Percentiles rank a stretch among this genome's conserved stretches.
Evolutionary conservation across 1,284 basidiomycete species (phyloP).

Genomic region (Leccinum subfulvum): DNA sequence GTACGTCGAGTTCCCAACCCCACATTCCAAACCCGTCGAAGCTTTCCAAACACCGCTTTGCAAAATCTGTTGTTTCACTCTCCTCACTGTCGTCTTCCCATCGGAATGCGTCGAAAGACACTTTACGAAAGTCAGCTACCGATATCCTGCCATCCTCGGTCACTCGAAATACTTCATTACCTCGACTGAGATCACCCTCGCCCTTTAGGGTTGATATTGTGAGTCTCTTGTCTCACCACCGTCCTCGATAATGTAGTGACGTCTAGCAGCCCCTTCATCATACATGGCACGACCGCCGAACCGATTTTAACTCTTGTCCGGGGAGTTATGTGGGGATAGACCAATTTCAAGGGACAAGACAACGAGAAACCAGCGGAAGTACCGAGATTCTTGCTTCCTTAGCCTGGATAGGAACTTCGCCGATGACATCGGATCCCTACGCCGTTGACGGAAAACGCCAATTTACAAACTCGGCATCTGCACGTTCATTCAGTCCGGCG

Average conservation of each 20-base stretch:
- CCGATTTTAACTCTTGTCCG: slow-evolving; percentile 17
- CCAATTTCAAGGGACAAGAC: slow-evolving; percentile 1
- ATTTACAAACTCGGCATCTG: neutral
- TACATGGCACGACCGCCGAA: slow-evolving; percentile 28
- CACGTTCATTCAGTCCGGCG: no score
- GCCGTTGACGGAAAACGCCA: neutral
- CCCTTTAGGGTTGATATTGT: slow-evolving; percentile 30
- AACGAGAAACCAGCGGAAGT: slow-evolving; percentile 14
- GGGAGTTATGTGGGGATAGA: neutral
- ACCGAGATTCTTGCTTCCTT: slow-evolving; percentile 33
- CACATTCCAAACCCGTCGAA: slow-evolving; percentile 7
- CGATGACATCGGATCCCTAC: neutral
- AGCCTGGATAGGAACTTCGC: slow-evolving; percentile 28
- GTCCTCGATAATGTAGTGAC: slow-evolving; percentile 13
- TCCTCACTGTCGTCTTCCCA: slow-evolving; percentile 3
- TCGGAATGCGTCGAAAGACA: slow-evolving; percentile 3
- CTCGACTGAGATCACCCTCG: slow-evolving; percentile 26
- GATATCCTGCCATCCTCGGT: slow-evolving; percentile 1
- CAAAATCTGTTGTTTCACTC: slow-evolving; percentile 1
- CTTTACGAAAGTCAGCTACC: slow-evolving; percentile 10
- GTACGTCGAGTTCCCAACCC: neutral
- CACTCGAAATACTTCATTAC: slow-evolving; percentile 17
- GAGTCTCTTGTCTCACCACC: slow-evolving; percentile 7
- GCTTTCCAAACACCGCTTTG: slow-evolving; percentile 5
- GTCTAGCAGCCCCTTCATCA: slow-evolving; percentile 31